Base-by-base conservation (phyloP, 2,329 filamentous ascomycete genomes). In the Scortechinia acanthostroma region DNA sequence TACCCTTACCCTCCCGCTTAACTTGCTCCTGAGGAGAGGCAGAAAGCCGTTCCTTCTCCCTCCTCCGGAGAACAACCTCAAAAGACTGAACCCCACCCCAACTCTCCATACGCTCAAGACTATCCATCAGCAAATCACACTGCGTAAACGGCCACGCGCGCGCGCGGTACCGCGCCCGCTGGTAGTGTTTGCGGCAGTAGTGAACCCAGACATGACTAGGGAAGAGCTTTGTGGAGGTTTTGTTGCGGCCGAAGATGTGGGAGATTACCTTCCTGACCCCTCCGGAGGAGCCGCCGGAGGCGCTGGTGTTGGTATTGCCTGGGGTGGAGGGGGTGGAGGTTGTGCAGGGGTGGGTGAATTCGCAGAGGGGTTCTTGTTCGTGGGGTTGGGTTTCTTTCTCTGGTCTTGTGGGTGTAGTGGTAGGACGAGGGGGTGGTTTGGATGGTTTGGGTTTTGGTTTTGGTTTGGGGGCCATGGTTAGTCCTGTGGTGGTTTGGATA, bases 221-320 rank as follows among this genome's bases (percentile, higher is more conserved):
- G 45, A 74, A 66, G 3, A 55, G 52, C 44, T 63, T 62, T 2
- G 71, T 74, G 25, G 59, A 58, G 4, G 53, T 56, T 52, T 74
- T 74, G 60, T 74, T 74, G 16, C 71, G 64, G 22, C 71, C 71
- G 46, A 74, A 73, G 49, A 71, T 60, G 47, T 74, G 66, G 0
- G 64, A 69, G 43, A 71, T 62, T 4, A 70, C 59, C 52, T 73
- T 73, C 37, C 69, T 63, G 44, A 51, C 57, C n/a, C n/a, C n/a
- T n/a, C n/a, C n/a, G n/a, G n/a, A n/a, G 45, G 58, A 53, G 20
- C 49, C 20, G 35, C 35, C 17, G 35, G 10, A 6, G 10, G 35
- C 6, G 35, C 13, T 15, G 6, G 6, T 10, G 17, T 10, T 40
- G 10, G 20, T 10, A 6, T 10, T 40, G 17, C 10, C 10, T n/a